These are phyloP conservation scores for Colletotrichum trifolii DNA, from an alignment of 2,329 filamentous ascomycete genomes.

Conservation along the genomic window DNA sequence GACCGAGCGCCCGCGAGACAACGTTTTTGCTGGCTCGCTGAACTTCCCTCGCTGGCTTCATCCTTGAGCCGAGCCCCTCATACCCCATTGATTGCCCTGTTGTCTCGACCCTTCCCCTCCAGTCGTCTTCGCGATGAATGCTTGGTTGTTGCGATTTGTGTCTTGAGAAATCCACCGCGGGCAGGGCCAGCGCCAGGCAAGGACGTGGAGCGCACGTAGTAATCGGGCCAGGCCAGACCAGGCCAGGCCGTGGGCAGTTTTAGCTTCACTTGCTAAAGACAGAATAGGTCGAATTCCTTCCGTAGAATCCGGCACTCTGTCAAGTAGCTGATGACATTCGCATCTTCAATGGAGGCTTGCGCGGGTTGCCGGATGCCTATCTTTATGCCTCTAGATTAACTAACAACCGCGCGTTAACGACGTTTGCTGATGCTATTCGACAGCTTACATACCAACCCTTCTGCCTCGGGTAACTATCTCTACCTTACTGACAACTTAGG, in stretches of 20 bases:
- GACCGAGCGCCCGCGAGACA: constrained; percentile 29
- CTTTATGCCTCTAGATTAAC: constrained; percentile 6
- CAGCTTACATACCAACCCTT: too few relatives aligned
- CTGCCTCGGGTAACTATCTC: neutral
- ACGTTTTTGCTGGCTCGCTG: constrained; percentile 25
- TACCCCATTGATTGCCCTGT: constrained; percentile 31
- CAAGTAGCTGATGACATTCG: neutral
- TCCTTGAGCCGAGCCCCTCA: constrained; percentile 29
- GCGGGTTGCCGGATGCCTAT: neutral
- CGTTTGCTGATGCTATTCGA: too few relatives aligned
- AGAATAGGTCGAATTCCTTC: neutral
- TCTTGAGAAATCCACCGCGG: constrained; percentile 9
- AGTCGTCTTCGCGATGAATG: constrained; percentile 8
- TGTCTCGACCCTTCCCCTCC: constrained; percentile 24
- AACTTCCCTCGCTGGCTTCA: constrained; percentile 22
- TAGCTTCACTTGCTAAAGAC: too few relatives aligned
- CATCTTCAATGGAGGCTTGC: constrained; percentile 14
- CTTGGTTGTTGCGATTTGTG: too few relatives aligned
- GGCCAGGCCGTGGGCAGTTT: too few relatives aligned
- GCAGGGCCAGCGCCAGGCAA: neutral
- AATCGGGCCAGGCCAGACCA: too few relatives aligned
- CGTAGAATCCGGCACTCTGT: constrained; percentile 10
- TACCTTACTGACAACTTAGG: constrained; percentile 5
- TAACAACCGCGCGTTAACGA: neutral
- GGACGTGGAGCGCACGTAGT: too few relatives aligned